Evolutionary conservation across 768 basidiomycete species (phyloP).

Genomic region (Astraeus odoratus): DNA sequence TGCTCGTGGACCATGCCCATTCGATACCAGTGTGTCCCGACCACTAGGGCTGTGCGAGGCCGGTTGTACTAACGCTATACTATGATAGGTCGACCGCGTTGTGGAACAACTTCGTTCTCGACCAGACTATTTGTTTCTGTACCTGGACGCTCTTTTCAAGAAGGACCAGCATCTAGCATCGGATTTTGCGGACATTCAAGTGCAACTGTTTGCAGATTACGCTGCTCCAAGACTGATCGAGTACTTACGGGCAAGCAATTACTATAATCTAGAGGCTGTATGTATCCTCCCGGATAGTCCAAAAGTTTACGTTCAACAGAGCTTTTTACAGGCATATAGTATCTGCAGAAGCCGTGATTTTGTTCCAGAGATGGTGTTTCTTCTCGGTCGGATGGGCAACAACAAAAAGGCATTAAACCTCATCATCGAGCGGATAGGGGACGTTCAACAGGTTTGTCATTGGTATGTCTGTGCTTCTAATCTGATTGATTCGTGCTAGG

Average conservation of each 20-base stretch:
- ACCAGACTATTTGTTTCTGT: conserved; percentile 83
- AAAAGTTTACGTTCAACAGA: background rate
- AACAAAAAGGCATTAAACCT: conserved; percentile 91
- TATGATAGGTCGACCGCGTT: conserved; percentile 71
- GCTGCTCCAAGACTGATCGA: conserved; percentile 75
- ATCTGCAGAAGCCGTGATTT: conserved; percentile 81
- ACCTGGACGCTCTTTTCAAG: conserved; percentile 83
- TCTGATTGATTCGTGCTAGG: conserved; percentile 36
- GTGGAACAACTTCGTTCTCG: conserved; percentile 76
- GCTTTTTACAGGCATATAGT: conserved; percentile 60
- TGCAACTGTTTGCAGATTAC: conserved; percentile 89
- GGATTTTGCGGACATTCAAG: conserved; percentile 81
- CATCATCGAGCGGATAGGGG: conserved; percentile 91
- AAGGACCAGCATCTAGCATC: conserved; percentile 78
- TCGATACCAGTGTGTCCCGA: conserved; percentile 88
- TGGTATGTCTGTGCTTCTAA: background rate
- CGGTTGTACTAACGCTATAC: background rate
- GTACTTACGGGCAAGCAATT: conserved; percentile 84
- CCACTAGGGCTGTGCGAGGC: background rate
- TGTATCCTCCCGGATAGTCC: conserved; percentile 1
- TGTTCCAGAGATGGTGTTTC: conserved; percentile 95
- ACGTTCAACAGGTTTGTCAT: conserved; percentile 72
- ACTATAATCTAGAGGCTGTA: conserved; percentile 85
- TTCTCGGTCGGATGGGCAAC: conserved; percentile 95
- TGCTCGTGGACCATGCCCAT: conserved; percentile 91